Evolutionary conservation across 495 filamentous ascomycete species (phyloP), one percentile per base, ranked within the genome.

Genomic region (Aspergillus incahuasiensis): DNA sequence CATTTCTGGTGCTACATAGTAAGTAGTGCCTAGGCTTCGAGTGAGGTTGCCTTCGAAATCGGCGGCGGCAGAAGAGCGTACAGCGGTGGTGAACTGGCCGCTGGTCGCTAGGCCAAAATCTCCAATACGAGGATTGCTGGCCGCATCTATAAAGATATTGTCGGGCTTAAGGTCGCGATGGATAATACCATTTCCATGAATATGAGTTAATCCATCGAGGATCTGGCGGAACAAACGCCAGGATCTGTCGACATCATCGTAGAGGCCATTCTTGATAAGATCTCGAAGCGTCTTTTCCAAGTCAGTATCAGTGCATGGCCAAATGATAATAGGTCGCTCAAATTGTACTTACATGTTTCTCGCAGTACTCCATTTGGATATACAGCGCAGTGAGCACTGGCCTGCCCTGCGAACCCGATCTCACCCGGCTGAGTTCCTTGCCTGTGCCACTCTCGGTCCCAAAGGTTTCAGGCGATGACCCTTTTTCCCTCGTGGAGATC

Each of bases 101-200:
- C 84, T 92, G 2, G 91, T 97, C 35, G 94, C 94, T 34, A 98
- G 78, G 5, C 94, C 94, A 69, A 98, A 97, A 66, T 98, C 94
- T 48, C 94, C 94, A 56, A 98, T 97, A 53, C 91, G 89, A 11
- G 95, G 90, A 63, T 95, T 92, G 42, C 88, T 89, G 2, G 86
- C 80, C 32, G 86, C 81, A 63, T 97, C 95, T 61, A 97, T 94
- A 71, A 98, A 98, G 45, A 98, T 84, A 59, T 98, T 98, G 63
- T 98, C 95, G 0, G 94, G 94, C 64, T 97, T 97, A n/a, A 98
- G 78, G 68, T 98, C 94, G 1, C 94, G 86, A 64, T 98, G 94
- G 19, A 98, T 92, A 60, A 98, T 96, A 42, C 90, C 91, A 51
- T 94, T 78, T 32, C 86, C 79, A 65, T 98, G 94, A 43, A 98